Conservation (phyloP, 805 yeast genomes). For the Wickerhamiella sorbophila region DNA sequence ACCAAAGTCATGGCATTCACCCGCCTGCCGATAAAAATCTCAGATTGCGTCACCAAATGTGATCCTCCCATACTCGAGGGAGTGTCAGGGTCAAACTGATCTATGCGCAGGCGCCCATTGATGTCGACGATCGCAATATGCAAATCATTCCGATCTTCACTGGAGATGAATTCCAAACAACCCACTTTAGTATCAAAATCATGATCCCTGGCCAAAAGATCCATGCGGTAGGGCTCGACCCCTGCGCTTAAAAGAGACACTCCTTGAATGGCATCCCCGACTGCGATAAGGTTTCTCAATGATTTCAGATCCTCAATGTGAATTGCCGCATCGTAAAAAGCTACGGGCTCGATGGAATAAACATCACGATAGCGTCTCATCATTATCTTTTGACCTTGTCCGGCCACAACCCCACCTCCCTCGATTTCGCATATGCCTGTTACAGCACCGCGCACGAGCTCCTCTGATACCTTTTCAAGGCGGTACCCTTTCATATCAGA, state of each 20-base stretch:
- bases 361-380: conserved; percentile 78
- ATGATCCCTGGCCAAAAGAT: conserved; percentile 62
- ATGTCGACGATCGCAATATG: conserved; percentile 56
- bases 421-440: conserved; percentile 63
- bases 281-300: conserved; percentile 63
- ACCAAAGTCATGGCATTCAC: conserved; percentile 20
- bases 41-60: conserved; percentile 50
- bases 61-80: conserved; percentile 72
- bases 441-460: conserved; percentile 71
- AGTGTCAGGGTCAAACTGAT: conserved; percentile 88
- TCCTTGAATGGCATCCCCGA: conserved; percentile 71
- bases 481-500: conserved; percentile 33
- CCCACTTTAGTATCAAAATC: conserved; percentile 65
- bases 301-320: conserved; percentile 68
- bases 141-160: conserved; percentile 36
- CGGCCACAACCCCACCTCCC: conserved; percentile 57
- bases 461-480: conserved; percentile 64
- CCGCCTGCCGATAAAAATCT: conserved; percentile 51
- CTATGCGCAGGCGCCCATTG: conserved; percentile 47
- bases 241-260: conserved; percentile 78
- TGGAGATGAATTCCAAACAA: conserved; percentile 33
- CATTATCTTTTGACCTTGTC: conserved; percentile 74
- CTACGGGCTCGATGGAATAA: conserved; percentile 79
- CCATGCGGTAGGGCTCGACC: conserved; percentile 85
- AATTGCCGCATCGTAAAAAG: conserved; percentile 76